A percentile compares a stretch with the other conserved stretches of the same genome.
Conservation (phyloP, 164 flowering plant genomes). For the Stephania cephalantha region DNA sequence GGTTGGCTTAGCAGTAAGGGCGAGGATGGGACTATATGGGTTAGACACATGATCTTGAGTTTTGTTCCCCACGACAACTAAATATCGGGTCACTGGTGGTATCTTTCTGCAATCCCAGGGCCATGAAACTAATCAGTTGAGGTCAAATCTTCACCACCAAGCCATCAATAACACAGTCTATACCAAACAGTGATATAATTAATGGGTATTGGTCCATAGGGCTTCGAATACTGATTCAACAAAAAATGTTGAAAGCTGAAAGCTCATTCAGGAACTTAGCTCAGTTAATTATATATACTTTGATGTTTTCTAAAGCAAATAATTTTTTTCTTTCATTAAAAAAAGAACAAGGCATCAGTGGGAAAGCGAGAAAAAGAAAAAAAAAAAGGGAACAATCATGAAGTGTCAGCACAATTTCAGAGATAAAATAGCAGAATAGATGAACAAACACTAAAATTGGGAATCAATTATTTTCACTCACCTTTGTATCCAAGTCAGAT, state of each 20-base stretch:
- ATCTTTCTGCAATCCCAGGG: no score
- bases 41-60: no score
- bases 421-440: neutral
- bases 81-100: no score
- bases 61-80: no score
- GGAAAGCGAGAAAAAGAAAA: neutral
- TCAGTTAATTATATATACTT: neutral
- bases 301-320: neutral
- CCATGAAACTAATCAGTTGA: neutral
- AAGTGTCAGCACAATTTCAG: neutral
- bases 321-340: neutral
- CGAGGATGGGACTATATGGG: no score
- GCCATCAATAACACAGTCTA: neutral
- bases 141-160: neutral
- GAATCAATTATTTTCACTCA: slow-evolving; percentile 15
- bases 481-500: slow-evolving; percentile 81
- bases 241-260: neutral
- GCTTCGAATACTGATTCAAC: neutral
- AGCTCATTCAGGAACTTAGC: neutral
- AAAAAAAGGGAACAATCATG: neutral
- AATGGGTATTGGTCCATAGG: neutral
- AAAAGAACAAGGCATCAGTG: neutral
- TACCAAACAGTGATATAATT: neutral
- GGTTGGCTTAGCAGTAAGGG: no score
- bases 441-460: neutral